Percentiles rank a stretch among this genome's conserved stretches.
These are phyloP conservation scores for Centrapalus pauciflorus DNA, from an alignment of 129 eudicot species.

Conservation along the genomic window DNA sequence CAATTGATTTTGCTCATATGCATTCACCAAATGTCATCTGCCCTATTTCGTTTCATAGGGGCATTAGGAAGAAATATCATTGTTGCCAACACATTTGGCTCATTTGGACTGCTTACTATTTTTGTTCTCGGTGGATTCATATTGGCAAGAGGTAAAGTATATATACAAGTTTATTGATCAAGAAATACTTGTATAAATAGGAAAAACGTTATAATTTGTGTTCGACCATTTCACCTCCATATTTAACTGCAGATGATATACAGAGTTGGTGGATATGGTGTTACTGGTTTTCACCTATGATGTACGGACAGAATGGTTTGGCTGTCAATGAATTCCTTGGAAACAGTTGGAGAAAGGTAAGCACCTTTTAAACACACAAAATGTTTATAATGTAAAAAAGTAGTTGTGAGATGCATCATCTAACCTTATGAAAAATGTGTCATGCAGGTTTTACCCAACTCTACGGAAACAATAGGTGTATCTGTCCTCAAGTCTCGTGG, in stretches of 20 bases:
- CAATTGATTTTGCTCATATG: slow-evolving; percentile 58
- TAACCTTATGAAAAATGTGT: slow-evolving; percentile 13
- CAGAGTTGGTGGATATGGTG: slow-evolving; percentile 91
- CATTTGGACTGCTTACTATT: slow-evolving; percentile 66
- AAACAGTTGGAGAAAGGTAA: slow-evolving; percentile 83
- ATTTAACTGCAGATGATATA: slow-evolving; percentile 49
- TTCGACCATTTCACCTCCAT: background rate
- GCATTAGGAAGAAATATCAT: slow-evolving; percentile 80
- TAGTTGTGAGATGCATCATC: background rate
- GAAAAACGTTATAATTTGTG: background rate
- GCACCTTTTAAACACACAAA: slow-evolving; percentile 5
- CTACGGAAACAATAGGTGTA: slow-evolving; percentile 61
- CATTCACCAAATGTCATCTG: slow-evolving; percentile 78
- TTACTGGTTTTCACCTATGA: slow-evolving; percentile 89
- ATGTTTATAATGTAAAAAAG: background rate
- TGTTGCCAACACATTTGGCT: slow-evolving; percentile 84
- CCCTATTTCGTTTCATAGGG: slow-evolving; percentile 71
- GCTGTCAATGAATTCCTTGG: slow-evolving; percentile 88
- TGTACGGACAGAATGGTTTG: slow-evolving; percentile 87
- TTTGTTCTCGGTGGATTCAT: slow-evolving; percentile 89
- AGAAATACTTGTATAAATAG: background rate
- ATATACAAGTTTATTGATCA: background rate
- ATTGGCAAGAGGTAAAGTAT: slow-evolving; percentile 60
- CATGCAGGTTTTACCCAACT: slow-evolving; percentile 43
- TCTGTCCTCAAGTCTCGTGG: slow-evolving; percentile 60